Conservation (phyloP, 192 early-diverging fungal species). For the Phlyctochytrium arcticum region DNA sequence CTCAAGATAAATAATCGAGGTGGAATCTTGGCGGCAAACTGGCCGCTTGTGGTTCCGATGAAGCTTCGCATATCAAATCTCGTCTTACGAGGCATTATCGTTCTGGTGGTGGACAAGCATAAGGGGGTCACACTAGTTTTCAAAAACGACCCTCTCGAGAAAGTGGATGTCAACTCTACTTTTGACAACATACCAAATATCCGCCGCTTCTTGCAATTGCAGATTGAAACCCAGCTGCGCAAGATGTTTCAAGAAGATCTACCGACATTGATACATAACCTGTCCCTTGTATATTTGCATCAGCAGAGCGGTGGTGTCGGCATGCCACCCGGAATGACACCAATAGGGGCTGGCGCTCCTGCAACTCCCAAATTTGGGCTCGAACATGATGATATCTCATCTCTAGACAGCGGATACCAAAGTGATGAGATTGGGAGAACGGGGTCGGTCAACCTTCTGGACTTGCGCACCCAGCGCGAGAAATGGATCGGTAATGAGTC, state of each 20-base stretch:
- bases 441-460: neutral
- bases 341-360: neutral
- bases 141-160: constrained; percentile 95
- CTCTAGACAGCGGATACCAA: constrained; percentile 17
- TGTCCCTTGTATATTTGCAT: constrained; percentile 64
- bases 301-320: constrained; percentile 26
- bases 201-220: constrained; percentile 77
- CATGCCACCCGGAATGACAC: too few species aligned
- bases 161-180: constrained; percentile 90
- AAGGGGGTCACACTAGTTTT: constrained; percentile 96
- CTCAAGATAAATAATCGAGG: constrained; percentile 4
- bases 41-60: constrained; percentile 96
- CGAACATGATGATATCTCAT: neutral
- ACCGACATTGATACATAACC: constrained; percentile 87
- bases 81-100: constrained; percentile 84
- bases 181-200: constrained; percentile 92
- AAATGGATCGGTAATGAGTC: constrained; percentile 49
- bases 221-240: constrained; percentile 86
- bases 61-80: constrained; percentile 84
- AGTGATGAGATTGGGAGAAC: neutral
- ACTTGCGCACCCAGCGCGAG: constrained; percentile 26
- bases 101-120: constrained; percentile 88
- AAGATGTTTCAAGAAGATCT: constrained; percentile 92
- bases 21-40: constrained; percentile 75
- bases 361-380: neutral